These are phyloP conservation scores for Colletotrichum gigasporum DNA, from an alignment of 2,329 filamentous ascomycete species.

Conservation along the genomic window DNA sequence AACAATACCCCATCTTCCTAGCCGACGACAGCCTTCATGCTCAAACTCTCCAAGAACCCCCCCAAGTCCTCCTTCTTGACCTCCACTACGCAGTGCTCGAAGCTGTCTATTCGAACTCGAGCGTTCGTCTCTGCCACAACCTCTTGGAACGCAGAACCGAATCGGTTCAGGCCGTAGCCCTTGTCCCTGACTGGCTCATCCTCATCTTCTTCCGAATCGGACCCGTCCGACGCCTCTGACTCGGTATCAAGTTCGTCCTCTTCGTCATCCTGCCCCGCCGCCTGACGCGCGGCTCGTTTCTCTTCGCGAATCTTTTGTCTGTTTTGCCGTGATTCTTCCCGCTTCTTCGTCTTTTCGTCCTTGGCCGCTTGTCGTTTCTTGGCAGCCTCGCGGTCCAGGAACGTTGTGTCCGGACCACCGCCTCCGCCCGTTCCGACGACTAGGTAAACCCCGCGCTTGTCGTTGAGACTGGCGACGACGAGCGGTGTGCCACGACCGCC, in stretches of 20 bases:
- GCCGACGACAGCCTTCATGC: conserved; percentile 86
- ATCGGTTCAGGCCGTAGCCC: conserved; percentile 84
- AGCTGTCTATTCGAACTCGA: conserved; percentile 91
- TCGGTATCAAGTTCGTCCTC: conserved; percentile 60
- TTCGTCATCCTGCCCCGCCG: conserved; percentile 53
- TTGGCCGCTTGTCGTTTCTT: conserved; percentile 71
- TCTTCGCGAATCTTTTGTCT: conserved; percentile 69
- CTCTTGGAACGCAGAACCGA: conserved; percentile 95
- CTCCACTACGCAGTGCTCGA: conserved; percentile 97
- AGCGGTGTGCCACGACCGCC: conserved; percentile 82
- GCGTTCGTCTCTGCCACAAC: conserved; percentile 92
- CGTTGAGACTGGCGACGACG: conserved; percentile 90
- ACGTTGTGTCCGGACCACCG: conserved; percentile 76
- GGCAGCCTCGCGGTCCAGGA: conserved; percentile 73
- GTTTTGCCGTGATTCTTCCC: conserved; percentile 65
- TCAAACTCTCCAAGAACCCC: conserved; percentile 90
- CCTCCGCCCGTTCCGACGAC: conserved; percentile 94
- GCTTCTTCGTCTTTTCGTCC: conserved; percentile 69
- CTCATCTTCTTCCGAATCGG: conserved; percentile 61
- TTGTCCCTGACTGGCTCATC: conserved; percentile 65
- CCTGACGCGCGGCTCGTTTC: conserved; percentile 67
- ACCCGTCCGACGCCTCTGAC: conserved; percentile 46
- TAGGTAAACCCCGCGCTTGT: conserved; percentile 86
- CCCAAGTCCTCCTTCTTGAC: conserved; percentile 95
- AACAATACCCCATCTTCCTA: conserved; percentile 39